Conservation (phyloP, 148 eudicot genomes). For the Rhododendron molle region DNA sequence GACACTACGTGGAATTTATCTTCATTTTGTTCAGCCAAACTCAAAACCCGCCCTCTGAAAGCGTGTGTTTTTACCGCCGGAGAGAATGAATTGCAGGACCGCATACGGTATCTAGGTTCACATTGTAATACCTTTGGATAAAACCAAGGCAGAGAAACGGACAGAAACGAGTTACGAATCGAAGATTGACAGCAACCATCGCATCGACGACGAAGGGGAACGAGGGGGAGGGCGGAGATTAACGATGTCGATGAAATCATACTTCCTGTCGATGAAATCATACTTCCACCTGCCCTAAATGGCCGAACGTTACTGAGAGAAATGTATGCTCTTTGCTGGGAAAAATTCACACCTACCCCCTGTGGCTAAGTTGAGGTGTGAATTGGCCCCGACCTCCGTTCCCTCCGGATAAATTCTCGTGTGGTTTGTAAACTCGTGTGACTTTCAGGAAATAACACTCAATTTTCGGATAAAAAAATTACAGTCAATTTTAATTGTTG, state of each 20-base stretch:
- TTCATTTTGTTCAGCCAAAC: constrained; percentile 10
- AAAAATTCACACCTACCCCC: background rate
- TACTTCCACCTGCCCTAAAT: background rate
- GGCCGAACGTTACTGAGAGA: background rate
- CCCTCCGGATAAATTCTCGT: too few relatives aligned
- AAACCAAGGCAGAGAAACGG: background rate
- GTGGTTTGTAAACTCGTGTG: too few relatives aligned
- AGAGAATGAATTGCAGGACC: background rate
- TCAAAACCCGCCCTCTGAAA: background rate
- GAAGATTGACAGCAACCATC: background rate
- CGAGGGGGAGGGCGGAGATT: background rate
- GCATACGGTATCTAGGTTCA: background rate
- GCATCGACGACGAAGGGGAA: background rate
- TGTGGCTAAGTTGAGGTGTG: background rate
- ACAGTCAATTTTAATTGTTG: too few relatives aligned
- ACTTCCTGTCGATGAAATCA: background rate
- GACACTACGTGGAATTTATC: constrained; percentile 47
- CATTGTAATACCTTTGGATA: background rate
- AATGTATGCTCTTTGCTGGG: background rate
- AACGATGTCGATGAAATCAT: background rate
- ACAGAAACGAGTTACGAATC: background rate
- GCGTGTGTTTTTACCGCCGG: background rate
- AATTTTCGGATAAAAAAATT: too few relatives aligned
- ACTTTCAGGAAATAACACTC: too few relatives aligned
- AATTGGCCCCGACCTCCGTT: too few relatives aligned